Conservation (phyloP, 805 yeast genomes). For the Tetrapisispora namnaoensis region DNA sequence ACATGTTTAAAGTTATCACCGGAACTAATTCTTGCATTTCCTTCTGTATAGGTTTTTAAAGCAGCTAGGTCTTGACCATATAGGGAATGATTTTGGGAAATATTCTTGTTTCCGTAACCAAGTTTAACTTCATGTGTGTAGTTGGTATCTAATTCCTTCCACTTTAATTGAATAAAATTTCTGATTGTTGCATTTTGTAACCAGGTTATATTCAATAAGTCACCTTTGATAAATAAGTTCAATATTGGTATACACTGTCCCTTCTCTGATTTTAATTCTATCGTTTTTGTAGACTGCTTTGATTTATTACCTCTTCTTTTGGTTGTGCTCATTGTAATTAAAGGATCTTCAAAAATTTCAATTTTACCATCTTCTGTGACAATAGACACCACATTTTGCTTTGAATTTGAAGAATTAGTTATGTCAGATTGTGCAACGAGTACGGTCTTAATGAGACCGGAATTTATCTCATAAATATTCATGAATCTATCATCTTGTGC, state of each 20-base stretch:
- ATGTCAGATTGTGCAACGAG: conserved; percentile 65
- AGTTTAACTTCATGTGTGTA: conserved; percentile 33
- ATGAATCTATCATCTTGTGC: conserved; percentile 78
- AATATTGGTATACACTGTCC: conserved; percentile 18
- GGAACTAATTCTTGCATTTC: conserved; percentile 47
- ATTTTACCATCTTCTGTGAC: conserved; percentile 67
- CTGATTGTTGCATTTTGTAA: conserved; percentile 51
- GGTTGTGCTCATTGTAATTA: conserved; percentile 20
- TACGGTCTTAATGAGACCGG: conserved; percentile 40
- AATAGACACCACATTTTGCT: conserved; percentile 29
- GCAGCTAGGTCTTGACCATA: conserved; percentile 40
- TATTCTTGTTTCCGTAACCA: conserved; percentile 3
- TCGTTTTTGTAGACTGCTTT: conserved; percentile 37
- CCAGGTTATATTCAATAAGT: conserved; percentile 45
- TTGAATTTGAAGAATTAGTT: conserved; percentile 32
- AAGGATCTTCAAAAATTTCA: conserved; percentile 61
- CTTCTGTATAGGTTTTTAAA: conserved; percentile 49
- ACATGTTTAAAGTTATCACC: conserved; percentile 57
- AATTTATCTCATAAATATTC: conserved; percentile 43
- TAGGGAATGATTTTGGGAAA: conserved; percentile 12
- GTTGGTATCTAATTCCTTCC: conserved; percentile 36
- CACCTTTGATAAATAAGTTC: conserved; percentile 26
- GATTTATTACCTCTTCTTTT: conserved; percentile 45
- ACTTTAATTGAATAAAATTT: conserved; percentile 43
- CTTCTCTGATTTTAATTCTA: conserved; percentile 41